Percentiles rank a stretch among this genome's conserved stretches.
phyloP scores from a whole-genome alignment of 768 basidiomycete species.

The Xerocomus brunneocitrinus region DNA sequence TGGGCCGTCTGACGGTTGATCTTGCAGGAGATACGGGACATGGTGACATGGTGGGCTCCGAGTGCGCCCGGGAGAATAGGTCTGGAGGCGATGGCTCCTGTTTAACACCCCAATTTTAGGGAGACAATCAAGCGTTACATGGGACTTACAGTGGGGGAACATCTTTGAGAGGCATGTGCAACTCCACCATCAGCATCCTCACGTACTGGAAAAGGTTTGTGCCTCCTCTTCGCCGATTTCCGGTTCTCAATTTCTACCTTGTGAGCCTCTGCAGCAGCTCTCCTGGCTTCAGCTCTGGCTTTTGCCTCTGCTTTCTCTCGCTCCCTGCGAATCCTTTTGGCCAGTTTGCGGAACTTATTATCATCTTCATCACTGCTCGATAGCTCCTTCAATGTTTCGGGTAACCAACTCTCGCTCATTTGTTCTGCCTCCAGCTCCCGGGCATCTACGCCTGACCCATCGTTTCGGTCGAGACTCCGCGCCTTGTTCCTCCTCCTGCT shows the following conservation, averaged over 20 bases:
- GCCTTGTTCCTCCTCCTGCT: slow-evolving; percentile 10
- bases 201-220: slow-evolving; percentile 27
- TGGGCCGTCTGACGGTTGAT: neutral
- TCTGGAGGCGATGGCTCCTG: slow-evolving; percentile 6
- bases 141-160: slow-evolving; percentile 11
- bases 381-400: slow-evolving; percentile 35
- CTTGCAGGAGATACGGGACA: slow-evolving; percentile 3
- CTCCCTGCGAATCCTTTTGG: slow-evolving; percentile 32
- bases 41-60: slow-evolving; percentile 11
- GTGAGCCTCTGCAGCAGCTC: slow-evolving; percentile 13
- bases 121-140: neutral
- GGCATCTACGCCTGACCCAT: neutral
- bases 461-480: neutral
- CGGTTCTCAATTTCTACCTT: slow-evolving; percentile 8
- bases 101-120: neutral
- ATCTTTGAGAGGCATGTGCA: neutral
- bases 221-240: slow-evolving; percentile 16
- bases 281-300: slow-evolving; percentile 16
- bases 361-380: slow-evolving; percentile 43
- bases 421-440: neutral
- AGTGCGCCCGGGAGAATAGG: slow-evolving; percentile 5
- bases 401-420: slow-evolving; percentile 22
- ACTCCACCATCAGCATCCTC: neutral
- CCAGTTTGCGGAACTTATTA: slow-evolving; percentile 29
- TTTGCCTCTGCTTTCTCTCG: slow-evolving; percentile 21